Evolutionary conservation across 2,329 filamentous ascomycete genomes (phyloP), one percentile per base, ranked within the genome.

Genomic region (Pyrenochaeta sp.): DNA sequence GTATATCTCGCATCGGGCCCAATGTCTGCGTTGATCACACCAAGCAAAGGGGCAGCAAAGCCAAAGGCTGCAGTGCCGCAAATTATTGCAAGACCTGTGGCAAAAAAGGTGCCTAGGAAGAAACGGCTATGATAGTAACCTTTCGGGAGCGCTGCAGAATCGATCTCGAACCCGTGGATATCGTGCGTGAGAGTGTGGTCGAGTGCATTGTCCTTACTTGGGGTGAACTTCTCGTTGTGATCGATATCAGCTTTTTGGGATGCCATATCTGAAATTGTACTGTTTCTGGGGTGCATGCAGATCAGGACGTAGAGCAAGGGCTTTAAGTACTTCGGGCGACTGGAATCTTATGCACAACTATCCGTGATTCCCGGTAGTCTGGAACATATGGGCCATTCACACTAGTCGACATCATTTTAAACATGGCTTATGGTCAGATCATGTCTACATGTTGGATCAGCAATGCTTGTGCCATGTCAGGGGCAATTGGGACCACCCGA

Each of bases 11-110:
- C 31, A 34, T 34, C 38, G 27, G 51, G 51, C 7, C 48, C 51
- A 23, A 51, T 48, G 22, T 54, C 51, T 15, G 51, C 51, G 29
- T 54, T 54, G 36, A 54, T 54, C n/a, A 38, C 17, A 7, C 27
- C 40, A 15, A 54, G 38, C 15, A 51, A 45, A 3, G 51, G 48
- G n/a, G 51, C 51, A n/a, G 51, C 51, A 27, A 44, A 52, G 3
- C 51, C 51, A 22, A 51, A 54, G 1, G 48, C 51, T 5, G 29
- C 48, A 5, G 41, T 39, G 28, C 48, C 48, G n/a, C 24, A 29
- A 32, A 46, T 46, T 3, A 52, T 14, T 6, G 28, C 48, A 11
- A 55, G 35, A 7, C 51, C 51, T 6, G 41, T 44, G 17, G 37
- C 48, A 6, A 45, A 31, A 18, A 37, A 42, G 8, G 48, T 42